phyloP scores from a whole-genome alignment of 768 basidiomycete genomes.

The Boletus patriciae region DNA sequence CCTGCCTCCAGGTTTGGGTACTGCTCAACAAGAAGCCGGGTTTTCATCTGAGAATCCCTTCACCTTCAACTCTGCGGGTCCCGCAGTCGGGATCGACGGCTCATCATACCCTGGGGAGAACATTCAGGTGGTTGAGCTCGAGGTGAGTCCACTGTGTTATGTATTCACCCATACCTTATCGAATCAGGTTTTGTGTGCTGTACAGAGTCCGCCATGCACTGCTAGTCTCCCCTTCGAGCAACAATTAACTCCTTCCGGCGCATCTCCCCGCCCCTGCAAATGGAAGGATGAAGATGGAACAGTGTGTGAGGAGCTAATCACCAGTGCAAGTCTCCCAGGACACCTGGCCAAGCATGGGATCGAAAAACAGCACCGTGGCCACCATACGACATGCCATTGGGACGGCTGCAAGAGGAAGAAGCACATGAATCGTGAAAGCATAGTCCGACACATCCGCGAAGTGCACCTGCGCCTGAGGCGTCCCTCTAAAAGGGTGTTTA shows the following conservation, averaged over 20 bases:
- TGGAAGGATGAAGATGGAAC: conserved; percentile 7
- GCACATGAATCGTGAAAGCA: conserved; percentile 22
- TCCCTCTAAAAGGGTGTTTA: neutral
- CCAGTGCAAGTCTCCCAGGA: neutral
- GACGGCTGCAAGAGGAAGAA: conserved; percentile 1
- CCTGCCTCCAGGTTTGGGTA: no score
- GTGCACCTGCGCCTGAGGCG: conserved; percentile 14
- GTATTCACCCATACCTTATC: neutral
- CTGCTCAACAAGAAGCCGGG: neutral
- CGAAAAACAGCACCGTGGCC: neutral
- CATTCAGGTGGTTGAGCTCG: neutral
- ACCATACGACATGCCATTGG: conserved; percentile 8
- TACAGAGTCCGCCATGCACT: neutral
- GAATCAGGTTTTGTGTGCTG: neutral
- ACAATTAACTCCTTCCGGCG: neutral
- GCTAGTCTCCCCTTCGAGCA: neutral
- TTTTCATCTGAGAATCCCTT: neutral
- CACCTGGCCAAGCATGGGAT: conserved; percentile 22
- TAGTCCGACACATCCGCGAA: conserved; percentile 19
- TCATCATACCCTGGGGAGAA: neutral
- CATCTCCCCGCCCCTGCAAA: neutral
- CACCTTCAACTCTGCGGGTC: neutral
- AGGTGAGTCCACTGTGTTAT: neutral
- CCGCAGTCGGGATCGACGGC: neutral
- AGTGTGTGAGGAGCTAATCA: conserved; percentile 3